Evolutionary conservation across 352 stramenopile genomes (phyloP).

Genomic region (Saprolegnia diclina): DNA sequence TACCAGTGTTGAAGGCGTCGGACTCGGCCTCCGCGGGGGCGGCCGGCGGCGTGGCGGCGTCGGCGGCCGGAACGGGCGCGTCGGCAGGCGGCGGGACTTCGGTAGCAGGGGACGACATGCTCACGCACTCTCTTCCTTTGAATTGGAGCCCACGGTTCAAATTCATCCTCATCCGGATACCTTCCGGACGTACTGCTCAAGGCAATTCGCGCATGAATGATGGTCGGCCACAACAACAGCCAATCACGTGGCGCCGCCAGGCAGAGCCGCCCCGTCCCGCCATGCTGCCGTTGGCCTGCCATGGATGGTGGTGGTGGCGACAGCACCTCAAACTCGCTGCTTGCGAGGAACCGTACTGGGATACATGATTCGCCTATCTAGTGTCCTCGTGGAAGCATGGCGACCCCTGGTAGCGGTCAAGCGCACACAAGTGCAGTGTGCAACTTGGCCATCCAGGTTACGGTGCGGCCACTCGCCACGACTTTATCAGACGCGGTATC

Average conservation of each 20-base stretch:
- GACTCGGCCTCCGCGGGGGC: neutral
- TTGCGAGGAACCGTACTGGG: no score
- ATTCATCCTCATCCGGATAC: neutral
- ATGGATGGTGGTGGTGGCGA: no score
- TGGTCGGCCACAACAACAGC: neutral
- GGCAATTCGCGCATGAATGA: neutral
- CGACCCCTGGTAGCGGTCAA: no score
- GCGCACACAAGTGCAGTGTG: no score
- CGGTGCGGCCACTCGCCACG: no score
- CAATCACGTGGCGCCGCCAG: neutral
- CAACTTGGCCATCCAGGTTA: no score
- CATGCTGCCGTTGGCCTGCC: no score
- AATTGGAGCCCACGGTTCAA: neutral
- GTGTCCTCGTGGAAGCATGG: no score
- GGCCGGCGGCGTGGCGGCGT: slow-evolving; percentile 5
- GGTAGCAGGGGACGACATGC: slow-evolving; percentile 8
- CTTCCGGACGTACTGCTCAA: neutral
- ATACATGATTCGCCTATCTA: no score
- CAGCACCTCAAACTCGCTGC: no score
- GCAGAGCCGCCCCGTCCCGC: no score
- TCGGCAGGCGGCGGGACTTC: neutral
- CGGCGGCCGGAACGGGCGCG: neutral
- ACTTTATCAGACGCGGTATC: no score
- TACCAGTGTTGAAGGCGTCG: slow-evolving; percentile 20
- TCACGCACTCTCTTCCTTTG: neutral